Evolutionary conservation across 768 basidiomycete species (phyloP), one percentile per base, ranked within the genome.

Genomic region (Pleurotus sapidus): DNA sequence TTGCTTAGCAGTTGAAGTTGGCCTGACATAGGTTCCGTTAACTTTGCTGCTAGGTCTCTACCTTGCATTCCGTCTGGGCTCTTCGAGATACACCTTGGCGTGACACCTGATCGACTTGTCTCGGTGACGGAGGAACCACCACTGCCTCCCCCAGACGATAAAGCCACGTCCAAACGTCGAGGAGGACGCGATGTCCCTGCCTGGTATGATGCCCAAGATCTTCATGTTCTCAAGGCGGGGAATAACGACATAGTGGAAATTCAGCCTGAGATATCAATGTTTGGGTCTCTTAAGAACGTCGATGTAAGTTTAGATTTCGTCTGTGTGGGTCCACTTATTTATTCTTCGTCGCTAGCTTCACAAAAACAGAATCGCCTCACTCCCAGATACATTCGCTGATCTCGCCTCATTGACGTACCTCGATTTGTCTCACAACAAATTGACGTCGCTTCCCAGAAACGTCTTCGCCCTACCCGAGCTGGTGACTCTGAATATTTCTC

Each of bases 201-300:
- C 1, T 91, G 91, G 89, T 94, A 85, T 63, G 91, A 93, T 66
- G 87, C 87, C 1, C 87, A 89, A 65, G 91, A 94, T 69, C 71
- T 94, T 18, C 80, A 82, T 38, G 74, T 88, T 4, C 72, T 94
- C 43, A 93, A 91, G 66, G 85, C 84, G 14, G 88, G 87, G 82
- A 88, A 85, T 64, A 93, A 94, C 63, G 85, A 88, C 17, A 92
- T 94, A 42, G 61, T 80, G 15, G 88, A 90, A 64, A 78, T 94
- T 25, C 91, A 93, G 61, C 86, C 84, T 20, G 92, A 94, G 67
- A 87, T 94, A 12, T 88, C 88, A 0, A 76, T 93, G 46, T 94
- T 94, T 66, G 91, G 91, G 2, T 90, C 89, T 3, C 74, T 94
- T 53, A 93, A 92, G 70, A 81, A 77, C 1, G 63, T 94, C 40